Conservation (phyloP, 108 stramenopile species). For the Fragilaria crotonensis region DNA sequence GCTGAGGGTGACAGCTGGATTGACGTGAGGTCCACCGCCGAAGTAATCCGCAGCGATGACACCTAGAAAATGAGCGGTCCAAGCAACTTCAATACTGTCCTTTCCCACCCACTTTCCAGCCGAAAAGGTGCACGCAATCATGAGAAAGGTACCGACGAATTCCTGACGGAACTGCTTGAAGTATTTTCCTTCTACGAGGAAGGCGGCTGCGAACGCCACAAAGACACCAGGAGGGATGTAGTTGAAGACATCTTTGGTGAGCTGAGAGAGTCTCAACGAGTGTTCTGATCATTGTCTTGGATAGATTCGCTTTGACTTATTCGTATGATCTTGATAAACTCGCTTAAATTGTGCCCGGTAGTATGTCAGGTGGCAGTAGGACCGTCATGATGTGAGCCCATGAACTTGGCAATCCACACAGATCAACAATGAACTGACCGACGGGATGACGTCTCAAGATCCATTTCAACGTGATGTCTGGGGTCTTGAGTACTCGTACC, state of each 20-base stretch:
- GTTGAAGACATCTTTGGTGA: slow-evolving; percentile 16
- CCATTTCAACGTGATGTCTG: too few species aligned
- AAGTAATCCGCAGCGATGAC: slow-evolving; percentile 76
- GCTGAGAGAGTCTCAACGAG: slow-evolving; percentile 3
- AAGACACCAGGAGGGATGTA: slow-evolving; percentile 64
- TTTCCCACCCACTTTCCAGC: slow-evolving; percentile 83
- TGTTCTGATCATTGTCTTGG: too few species aligned
- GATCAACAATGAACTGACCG: too few species aligned
- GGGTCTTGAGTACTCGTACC: too few species aligned
- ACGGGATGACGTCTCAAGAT: too few species aligned
- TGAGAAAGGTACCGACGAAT: slow-evolving; percentile 72
- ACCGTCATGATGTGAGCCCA: too few species aligned
- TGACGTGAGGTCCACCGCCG: slow-evolving; percentile 52
- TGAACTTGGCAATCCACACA: too few species aligned
- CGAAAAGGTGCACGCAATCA: slow-evolving; percentile 80
- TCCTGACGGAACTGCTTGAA: slow-evolving; percentile 51
- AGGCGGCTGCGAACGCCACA: slow-evolving; percentile 40
- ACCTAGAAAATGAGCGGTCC: slow-evolving; percentile 64
- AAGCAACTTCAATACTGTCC: slow-evolving; percentile 48
- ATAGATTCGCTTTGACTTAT: too few species aligned
- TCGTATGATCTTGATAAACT: too few species aligned
- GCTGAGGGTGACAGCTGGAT: slow-evolving; percentile 68
- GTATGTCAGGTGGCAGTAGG: too few species aligned
- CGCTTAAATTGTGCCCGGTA: too few species aligned
- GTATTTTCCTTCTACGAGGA: slow-evolving; percentile 57